Percentiles rank a stretch among this genome's conserved stretches.
These are phyloP conservation scores for Lactifluus echinatus DNA, from an alignment of 768 basidiomycete species.

Conservation along the genomic window DNA sequence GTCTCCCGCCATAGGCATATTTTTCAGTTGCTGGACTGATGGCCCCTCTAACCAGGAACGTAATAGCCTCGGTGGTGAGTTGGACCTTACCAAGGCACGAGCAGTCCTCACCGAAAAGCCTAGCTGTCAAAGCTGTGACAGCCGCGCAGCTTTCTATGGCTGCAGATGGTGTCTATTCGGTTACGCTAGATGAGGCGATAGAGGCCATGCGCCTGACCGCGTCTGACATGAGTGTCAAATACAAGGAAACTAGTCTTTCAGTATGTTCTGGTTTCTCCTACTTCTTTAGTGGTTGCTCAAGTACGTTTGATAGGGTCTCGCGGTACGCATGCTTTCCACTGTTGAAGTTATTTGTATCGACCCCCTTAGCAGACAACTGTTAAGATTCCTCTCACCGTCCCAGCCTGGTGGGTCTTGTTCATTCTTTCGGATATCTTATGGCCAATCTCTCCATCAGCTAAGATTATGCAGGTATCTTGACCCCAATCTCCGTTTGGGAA, in stretches of 20 bases:
- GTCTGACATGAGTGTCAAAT: constrained; percentile 89
- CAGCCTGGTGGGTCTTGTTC: constrained; percentile 49
- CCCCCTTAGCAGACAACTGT: constrained; percentile 48
- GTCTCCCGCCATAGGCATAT: constrained; percentile 25
- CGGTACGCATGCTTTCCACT: constrained; percentile 34
- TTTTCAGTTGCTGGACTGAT: background rate
- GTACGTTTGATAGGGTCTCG: constrained; percentile 39
- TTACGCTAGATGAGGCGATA: constrained; percentile 89
- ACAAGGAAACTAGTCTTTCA: constrained; percentile 92
- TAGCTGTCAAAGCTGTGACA: constrained; percentile 87
- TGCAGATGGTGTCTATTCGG: constrained; percentile 77
- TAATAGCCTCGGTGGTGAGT: constrained; percentile 73
- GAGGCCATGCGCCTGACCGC: constrained; percentile 93
- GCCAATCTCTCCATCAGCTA: background rate
- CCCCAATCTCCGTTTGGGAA: background rate
- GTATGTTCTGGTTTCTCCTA: constrained; percentile 34
- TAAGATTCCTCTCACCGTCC: constrained; percentile 77
- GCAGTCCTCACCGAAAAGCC: constrained; percentile 1
- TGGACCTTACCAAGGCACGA: background rate
- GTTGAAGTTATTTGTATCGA: constrained; percentile 11
- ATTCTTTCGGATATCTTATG: background rate
- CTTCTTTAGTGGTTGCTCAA: background rate
- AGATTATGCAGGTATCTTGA: background rate
- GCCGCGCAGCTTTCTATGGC: constrained; percentile 94
- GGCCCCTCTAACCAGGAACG: constrained; percentile 47